Conservation (phyloP, 352 stramenopile species). For the Globisporangium alternatum region DNA sequence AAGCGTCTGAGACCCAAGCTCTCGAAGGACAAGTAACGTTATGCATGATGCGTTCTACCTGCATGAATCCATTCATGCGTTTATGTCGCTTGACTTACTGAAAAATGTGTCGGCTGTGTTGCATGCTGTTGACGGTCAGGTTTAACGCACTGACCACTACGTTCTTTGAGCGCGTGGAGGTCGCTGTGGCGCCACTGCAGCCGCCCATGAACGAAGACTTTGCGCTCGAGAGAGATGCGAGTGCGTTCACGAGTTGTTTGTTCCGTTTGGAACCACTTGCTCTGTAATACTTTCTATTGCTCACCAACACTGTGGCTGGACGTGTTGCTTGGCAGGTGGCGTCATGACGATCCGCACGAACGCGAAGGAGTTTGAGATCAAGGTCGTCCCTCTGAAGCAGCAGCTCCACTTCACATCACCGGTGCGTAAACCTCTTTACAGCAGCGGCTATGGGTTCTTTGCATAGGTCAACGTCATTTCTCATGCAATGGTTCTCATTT, state of each 20-base stretch:
- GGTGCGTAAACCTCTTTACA: conserved; percentile 17
- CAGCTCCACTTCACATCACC: conserved; percentile 69
- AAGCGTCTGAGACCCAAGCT: conserved; percentile 49
- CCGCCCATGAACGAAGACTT: conserved; percentile 66
- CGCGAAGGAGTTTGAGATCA: conserved; percentile 61
- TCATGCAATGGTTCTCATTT: not conserved
- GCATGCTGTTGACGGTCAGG: conserved; percentile 21
- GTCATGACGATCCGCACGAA: conserved; percentile 48
- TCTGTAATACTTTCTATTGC: not conserved
- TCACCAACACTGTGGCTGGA: not conserved
- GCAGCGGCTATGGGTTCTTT: no score
- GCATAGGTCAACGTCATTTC: not conserved
- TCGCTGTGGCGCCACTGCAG: conserved; percentile 52
- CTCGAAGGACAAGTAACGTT: conserved; percentile 52
- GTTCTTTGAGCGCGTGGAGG: conserved; percentile 69
- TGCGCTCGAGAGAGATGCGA: conserved; percentile 36
- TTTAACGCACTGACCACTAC: conserved; percentile 42
- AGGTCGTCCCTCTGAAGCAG: conserved; percentile 55
- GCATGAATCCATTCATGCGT: no score
- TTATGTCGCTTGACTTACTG: no score
- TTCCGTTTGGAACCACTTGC: not conserved
- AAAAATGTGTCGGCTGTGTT: not conserved
- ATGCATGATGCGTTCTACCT: no score
- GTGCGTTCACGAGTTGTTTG: conserved; percentile 15
- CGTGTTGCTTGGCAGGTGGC: conserved; percentile 20